These are phyloP conservation scores for Candida frijolesensis DNA, from an alignment of 1,139 yeast genomes.

Conservation along the genomic window DNA sequence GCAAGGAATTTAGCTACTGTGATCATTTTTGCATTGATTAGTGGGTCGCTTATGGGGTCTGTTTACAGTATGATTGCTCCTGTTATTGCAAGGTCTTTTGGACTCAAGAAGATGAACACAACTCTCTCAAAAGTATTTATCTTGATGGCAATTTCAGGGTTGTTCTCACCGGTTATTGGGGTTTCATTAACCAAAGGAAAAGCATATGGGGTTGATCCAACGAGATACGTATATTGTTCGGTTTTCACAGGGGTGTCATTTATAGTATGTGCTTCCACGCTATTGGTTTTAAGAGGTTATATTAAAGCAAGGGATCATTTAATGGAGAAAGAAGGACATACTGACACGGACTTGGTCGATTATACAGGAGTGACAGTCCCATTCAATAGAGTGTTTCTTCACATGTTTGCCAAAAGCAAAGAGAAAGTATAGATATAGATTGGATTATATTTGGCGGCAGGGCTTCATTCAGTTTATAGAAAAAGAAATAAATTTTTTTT, in stretches of 20 bases:
- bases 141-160: conserved; percentile 46
- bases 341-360: conserved; percentile 23
- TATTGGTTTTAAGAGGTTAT: conserved; percentile 51
- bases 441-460: background rate
- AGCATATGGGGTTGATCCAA: conserved; percentile 40
- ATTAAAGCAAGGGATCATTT: conserved; percentile 47
- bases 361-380: conserved; percentile 23
- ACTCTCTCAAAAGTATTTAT: conserved; percentile 53
- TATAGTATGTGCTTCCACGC: conserved; percentile 38
- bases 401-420: conserved; percentile 17
- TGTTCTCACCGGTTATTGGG: conserved; percentile 58
- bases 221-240: conserved; percentile 50
- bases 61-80: conserved; percentile 35
- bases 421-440: conserved; percentile 12
- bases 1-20: conserved; percentile 34
- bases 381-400: conserved; percentile 15
- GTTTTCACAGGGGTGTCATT: conserved; percentile 57
- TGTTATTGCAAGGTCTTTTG: conserved; percentile 41
- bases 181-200: conserved; percentile 41
- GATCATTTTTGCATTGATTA: conserved; percentile 26
- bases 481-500: too few relatives aligned
- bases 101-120: conserved; percentile 50
- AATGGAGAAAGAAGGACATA: conserved; percentile 18
- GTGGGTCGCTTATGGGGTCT: conserved; percentile 32
- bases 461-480: too few relatives aligned